Evolutionary conservation across 345 rosid genomes (phyloP), one percentile per base, ranked within the genome.

Genomic region (Linum tenue): DNA sequence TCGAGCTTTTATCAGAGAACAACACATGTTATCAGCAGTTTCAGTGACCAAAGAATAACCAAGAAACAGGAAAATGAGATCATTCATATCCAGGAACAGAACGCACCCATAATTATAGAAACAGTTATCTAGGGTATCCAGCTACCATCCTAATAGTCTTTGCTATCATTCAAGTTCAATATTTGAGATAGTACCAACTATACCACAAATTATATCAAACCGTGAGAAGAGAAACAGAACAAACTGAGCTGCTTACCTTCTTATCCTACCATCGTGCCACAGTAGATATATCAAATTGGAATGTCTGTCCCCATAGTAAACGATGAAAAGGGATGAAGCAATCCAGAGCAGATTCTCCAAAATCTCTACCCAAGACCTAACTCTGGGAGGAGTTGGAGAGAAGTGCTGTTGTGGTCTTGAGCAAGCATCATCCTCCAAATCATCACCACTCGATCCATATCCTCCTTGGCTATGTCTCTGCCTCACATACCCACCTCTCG

Each of bases 401-500:
- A 81, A 80, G 39, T 84, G 83, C 5, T 83, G 11, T 3, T 10
- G 83, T 1, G 56, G 70, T 76, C 97, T 83, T n/a, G 97, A 92
- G 69, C 87, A 87, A 11, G 96, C 96, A 79, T 87, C 98, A 60
- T 92, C 98, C 65, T 92, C 98, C 63, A 87, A 78, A 69, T 89
- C 94, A 64, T 92, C 98, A 41, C 91, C 81, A 59, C 97, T 78
- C 4, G 97, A 92, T 40, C 86, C 88, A 77, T 88, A 87, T 0
- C 98, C 60, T 56, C 60, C 98, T 77, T 81, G 96, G 72, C 97
- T 89, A 75, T 89, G 96, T 69, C 98, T 86, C 78, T 89, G 98
- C 78, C 97, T 86, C 83, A 87, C 84, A 72, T 82, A 86, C 22
- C 98, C 94, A 69, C 98, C 96, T 61, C 77, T 83, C 0, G 98